A percentile compares a stretch with the other conserved stretches of the same genome.
phyloP scores from a whole-genome alignment of 2,329 filamentous ascomycete species.

The Penicillium sp. region DNA sequence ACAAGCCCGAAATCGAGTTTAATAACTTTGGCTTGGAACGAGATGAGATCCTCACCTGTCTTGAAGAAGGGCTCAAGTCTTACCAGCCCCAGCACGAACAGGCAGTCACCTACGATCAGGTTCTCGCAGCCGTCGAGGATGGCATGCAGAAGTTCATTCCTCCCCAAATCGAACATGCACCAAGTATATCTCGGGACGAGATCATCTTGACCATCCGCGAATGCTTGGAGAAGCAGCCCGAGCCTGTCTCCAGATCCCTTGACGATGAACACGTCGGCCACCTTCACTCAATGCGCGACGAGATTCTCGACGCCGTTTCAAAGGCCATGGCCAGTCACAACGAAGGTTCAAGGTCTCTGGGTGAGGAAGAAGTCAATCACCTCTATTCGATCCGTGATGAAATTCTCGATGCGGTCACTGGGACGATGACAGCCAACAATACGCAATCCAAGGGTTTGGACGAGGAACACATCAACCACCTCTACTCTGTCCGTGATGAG shows the following conservation, averaged over 20 bases:
- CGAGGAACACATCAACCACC: conserved; percentile 22
- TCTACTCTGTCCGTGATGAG: conserved; percentile 29
- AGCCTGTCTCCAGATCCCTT: conserved; percentile 36
- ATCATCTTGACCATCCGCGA: conserved; percentile 80
- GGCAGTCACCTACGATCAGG: conserved; percentile 75
- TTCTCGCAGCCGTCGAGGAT: conserved; percentile 80
- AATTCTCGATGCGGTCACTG: conserved; percentile 30
- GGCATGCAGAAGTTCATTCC: conserved; percentile 78
- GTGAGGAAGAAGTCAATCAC: conserved; percentile 24
- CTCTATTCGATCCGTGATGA: conserved; percentile 29
- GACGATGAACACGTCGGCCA: conserved; percentile 26
- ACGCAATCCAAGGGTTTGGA: conserved; percentile 17
- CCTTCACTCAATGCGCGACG: conserved; percentile 31
- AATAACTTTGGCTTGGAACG: conserved; percentile 87
- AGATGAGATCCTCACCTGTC: conserved; percentile 82
- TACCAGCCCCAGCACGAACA: conserved; percentile 57
- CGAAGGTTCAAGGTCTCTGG: conserved; percentile 16
- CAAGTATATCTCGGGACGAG: conserved; percentile 73
- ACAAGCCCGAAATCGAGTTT: conserved; percentile 88
- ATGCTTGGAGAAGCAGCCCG: conserved; percentile 74
- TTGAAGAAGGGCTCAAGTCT: conserved; percentile 79
- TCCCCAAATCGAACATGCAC: conserved; percentile 67
- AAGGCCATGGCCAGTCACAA: conserved; percentile 27
- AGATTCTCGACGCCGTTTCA: conserved; percentile 32
- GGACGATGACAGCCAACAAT: conserved; percentile 25